A percentile compares a stretch with the other conserved stretches of the same genome.
These are phyloP conservation scores for Blastomyces percursus DNA, from an alignment of 2,329 filamentous ascomycete species.

Conservation along the genomic window DNA sequence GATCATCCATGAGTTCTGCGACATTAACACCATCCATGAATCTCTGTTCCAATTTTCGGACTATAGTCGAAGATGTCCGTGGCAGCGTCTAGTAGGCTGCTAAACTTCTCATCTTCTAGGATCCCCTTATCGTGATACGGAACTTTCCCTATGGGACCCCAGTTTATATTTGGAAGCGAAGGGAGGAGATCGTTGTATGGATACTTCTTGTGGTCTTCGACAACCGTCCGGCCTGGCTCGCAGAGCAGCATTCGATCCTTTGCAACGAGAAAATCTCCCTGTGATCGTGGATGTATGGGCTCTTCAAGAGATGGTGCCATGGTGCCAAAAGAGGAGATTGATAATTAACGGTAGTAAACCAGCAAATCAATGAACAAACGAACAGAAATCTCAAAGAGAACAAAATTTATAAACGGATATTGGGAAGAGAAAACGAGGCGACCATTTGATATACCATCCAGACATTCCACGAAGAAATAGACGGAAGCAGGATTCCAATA, in stretches of 20 bases:
- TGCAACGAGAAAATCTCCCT: background rate
- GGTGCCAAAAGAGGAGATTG: background rate
- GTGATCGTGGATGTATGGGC: background rate
- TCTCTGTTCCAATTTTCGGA: constrained; percentile 46
- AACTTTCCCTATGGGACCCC: constrained; percentile 39
- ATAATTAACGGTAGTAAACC: background rate
- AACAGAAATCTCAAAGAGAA: background rate
- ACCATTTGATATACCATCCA: background rate
- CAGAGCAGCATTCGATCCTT: background rate
- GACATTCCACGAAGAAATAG: background rate
- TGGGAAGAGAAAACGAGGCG: background rate
- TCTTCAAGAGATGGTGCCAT: constrained; percentile 2
- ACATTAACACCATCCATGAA: constrained; percentile 44
- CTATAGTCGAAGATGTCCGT: constrained; percentile 48
- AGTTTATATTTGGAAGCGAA: constrained; percentile 18
- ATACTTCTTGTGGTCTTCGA: background rate
- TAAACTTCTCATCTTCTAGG: constrained; percentile 44
- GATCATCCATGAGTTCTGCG: constrained; percentile 39
- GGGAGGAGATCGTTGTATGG: background rate
- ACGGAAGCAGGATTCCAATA: background rate
- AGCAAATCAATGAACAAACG: background rate
- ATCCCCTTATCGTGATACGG: constrained; percentile 45
- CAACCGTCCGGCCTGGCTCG: background rate
- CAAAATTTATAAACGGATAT: background rate
- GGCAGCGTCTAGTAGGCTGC: constrained; percentile 41